phyloP scores from a whole-genome alignment of 331 rosid species.

The Malus hybrid region DNA sequence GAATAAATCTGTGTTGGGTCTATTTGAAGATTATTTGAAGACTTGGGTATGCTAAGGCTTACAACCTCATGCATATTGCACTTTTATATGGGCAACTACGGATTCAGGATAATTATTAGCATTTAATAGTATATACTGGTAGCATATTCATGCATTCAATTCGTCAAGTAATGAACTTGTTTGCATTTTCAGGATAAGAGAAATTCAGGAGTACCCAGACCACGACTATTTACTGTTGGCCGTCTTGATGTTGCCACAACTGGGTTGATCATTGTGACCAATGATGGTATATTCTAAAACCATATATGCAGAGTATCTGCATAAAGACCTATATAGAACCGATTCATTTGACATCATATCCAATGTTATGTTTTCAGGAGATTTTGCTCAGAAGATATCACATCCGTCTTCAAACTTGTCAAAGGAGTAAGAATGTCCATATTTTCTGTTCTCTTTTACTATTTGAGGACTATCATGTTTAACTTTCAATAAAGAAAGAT shows the following conservation, averaged over 20 bases:
- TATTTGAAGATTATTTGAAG: conserved; percentile 66
- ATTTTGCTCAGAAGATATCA: conserved; percentile 83
- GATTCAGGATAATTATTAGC: neutral
- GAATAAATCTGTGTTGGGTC: conserved; percentile 57
- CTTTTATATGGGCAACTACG: neutral
- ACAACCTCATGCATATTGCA: neutral
- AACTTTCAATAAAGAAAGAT: neutral
- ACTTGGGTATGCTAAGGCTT: conserved; percentile 58
- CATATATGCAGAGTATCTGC: conserved; percentile 1
- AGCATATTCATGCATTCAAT: neutral
- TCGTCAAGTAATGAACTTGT: neutral
- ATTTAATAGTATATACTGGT: neutral
- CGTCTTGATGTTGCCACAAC: conserved; percentile 97
- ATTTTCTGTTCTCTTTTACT: conserved; percentile 8
- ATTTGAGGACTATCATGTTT: neutral
- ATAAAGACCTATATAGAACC: neutral
- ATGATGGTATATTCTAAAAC: conserved; percentile 57
- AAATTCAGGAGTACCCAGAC: conserved; percentile 57
- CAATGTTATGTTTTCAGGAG: conserved; percentile 48
- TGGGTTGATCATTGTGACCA: conserved; percentile 86
- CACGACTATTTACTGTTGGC: conserved; percentile 83
- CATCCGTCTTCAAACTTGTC: conserved; percentile 82
- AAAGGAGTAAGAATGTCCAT: conserved; percentile 58
- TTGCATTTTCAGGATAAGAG: conserved; percentile 51
- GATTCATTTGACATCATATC: conserved; percentile 20